Evolutionary conservation across 768 basidiomycete species (phyloP).

Genomic region (Chalciporus chontae): DNA sequence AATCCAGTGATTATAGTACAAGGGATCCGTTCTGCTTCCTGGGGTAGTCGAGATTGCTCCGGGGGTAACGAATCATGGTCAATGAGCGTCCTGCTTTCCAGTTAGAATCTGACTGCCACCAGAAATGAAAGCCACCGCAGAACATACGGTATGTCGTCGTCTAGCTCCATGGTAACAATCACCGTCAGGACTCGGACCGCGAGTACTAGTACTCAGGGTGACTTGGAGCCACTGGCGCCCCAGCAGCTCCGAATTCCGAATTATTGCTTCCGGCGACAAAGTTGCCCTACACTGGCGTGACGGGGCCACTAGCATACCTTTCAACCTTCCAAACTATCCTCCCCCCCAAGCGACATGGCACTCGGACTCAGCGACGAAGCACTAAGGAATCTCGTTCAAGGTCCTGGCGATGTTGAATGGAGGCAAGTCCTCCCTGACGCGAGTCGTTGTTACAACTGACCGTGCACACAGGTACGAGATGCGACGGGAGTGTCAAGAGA

Average conservation of each 20-base stretch:
- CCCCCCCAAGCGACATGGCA: slow-evolving; percentile 9
- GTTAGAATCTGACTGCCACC: slow-evolving; percentile 7
- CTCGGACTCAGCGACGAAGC: slow-evolving; percentile 34
- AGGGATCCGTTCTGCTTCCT: slow-evolving; percentile 52
- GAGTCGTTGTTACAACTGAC: slow-evolving; percentile 11
- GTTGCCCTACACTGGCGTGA: slow-evolving; percentile 1
- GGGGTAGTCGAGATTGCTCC: neutral
- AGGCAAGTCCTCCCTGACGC: slow-evolving; percentile 41
- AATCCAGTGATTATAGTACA: slow-evolving; percentile 95
- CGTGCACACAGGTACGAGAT: slow-evolving; percentile 72
- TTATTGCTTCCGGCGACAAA: slow-evolving; percentile 15
- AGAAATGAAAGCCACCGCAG: slow-evolving; percentile 7
- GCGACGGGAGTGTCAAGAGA: slow-evolving; percentile 93
- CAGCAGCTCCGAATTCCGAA: slow-evolving; percentile 33
- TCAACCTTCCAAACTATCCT: neutral
- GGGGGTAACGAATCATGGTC: slow-evolving; percentile 18
- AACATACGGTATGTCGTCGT: slow-evolving; percentile 62
- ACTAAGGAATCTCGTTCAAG: slow-evolving; percentile 66
- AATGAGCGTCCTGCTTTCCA: slow-evolving; percentile 28
- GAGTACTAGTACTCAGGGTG: neutral
- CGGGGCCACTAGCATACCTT: neutral
- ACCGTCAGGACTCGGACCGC: neutral
- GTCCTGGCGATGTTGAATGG: slow-evolving; percentile 83
- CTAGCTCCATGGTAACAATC: slow-evolving; percentile 42
- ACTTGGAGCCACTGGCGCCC: no score